phyloP scores from a whole-genome alignment of 345 rosid genomes.

The Gossypium mustelinum region DNA sequence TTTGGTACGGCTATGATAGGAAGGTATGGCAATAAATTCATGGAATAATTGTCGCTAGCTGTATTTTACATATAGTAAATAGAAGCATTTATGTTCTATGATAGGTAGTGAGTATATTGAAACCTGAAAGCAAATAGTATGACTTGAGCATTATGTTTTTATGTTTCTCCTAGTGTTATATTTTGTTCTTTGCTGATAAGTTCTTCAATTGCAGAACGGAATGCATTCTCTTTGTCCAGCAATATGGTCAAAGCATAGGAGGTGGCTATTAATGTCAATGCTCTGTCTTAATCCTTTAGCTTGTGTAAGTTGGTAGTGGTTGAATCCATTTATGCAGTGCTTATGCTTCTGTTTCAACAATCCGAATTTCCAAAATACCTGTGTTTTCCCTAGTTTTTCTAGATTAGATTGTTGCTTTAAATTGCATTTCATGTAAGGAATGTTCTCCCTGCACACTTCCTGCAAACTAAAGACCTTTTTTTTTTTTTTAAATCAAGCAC shows the following conservation, averaged over 20 bases:
- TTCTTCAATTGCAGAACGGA: conserved; percentile 61
- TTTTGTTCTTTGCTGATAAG: neutral
- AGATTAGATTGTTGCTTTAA: neutral
- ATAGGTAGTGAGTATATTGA: neutral
- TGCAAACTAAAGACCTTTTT: neutral
- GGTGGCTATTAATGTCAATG: conserved; percentile 99
- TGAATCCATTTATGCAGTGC: neutral
- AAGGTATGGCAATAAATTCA: conserved; percentile 50
- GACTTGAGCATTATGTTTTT: neutral
- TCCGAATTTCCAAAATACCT: neutral
- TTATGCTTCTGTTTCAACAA: neutral
- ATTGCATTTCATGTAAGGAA: neutral
- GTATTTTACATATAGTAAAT: neutral
- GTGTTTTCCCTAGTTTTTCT: neutral
- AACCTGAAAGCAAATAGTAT: neutral
- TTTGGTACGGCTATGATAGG: conserved; percentile 96
- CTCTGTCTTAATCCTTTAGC: conserved; percentile 85
- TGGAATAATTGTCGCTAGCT: neutral
- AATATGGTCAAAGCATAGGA: conserved; percentile 92
- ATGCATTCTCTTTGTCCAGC: conserved; percentile 97
- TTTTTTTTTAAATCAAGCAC: too few species aligned
- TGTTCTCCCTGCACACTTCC: neutral
- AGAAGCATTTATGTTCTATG: neutral
- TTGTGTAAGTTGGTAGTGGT: conserved; percentile 57
- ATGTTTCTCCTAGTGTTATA: neutral